Evolutionary conservation across 1,139 yeast genomes (phyloP).

Genomic region (Magnusiomyces fungicola): DNA sequence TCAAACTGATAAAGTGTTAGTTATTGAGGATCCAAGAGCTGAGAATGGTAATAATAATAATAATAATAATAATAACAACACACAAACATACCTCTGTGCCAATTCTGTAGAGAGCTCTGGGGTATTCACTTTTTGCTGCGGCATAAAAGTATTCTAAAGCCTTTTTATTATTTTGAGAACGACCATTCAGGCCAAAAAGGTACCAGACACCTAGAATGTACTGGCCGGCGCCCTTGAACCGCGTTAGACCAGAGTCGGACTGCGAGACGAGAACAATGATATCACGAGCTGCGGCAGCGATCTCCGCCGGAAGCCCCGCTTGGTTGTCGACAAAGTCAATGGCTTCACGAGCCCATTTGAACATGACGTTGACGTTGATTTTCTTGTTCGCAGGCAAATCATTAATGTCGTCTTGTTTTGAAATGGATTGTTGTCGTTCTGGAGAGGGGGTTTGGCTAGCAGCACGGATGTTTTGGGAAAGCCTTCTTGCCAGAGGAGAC

Average conservation of each 20-base stretch:
- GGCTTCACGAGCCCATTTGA: conserved; percentile 38
- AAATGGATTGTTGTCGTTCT: no score
- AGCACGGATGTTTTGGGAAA: neutral
- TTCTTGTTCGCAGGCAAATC: conserved; percentile 28
- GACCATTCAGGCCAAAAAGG: conserved; percentile 26
- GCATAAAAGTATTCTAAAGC: conserved; percentile 27
- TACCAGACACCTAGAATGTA: conserved; percentile 30
- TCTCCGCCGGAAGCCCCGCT: conserved; percentile 25
- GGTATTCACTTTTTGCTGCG: conserved; percentile 30
- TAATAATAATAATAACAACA: neutral
- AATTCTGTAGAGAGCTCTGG: conserved; percentile 33
- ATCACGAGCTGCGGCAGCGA: conserved; percentile 25
- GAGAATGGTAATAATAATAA: neutral
- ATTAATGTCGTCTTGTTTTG: conserved; percentile 19
- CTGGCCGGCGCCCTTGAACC: conserved; percentile 27
- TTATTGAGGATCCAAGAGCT: neutral
- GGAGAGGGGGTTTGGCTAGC: no score
- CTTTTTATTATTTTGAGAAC: conserved; percentile 16
- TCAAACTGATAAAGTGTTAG: conserved; percentile 12
- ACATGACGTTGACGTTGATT: conserved; percentile 15
- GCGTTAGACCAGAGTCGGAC: conserved; percentile 17
- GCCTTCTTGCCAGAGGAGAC: conserved; percentile 1
- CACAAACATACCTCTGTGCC: conserved; percentile 24
- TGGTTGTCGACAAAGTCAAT: conserved; percentile 35
- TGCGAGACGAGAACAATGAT: conserved; percentile 23